These are phyloP conservation scores for Aspergillus brasiliensis DNA, from an alignment of 2,329 filamentous ascomycete species.

Conservation along the genomic window DNA sequence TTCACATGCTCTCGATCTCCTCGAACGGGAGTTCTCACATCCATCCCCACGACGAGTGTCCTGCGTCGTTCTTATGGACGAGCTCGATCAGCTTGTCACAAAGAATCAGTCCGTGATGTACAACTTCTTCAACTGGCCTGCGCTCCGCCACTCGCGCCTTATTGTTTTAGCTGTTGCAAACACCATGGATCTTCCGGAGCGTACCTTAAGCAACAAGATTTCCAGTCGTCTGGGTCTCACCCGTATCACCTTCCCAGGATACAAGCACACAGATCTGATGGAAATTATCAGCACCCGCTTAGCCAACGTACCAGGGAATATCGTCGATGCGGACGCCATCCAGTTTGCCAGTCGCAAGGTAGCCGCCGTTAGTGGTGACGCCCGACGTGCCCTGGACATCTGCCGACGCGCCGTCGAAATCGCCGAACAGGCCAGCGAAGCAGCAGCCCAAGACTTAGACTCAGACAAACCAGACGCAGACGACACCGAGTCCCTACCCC, in stretches of 20 bases:
- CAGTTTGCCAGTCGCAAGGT: constrained; percentile 97
- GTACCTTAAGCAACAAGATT: constrained; percentile 97
- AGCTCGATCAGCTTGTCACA: constrained; percentile 95
- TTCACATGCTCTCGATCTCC: constrained; percentile 82
- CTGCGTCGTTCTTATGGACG: constrained; percentile 97
- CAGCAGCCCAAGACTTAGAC: constrained; percentile 25
- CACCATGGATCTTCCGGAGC: constrained; percentile 96
- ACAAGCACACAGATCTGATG: constrained; percentile 96
- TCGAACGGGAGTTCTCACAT: constrained; percentile 90
- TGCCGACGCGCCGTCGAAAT: constrained; percentile 94
- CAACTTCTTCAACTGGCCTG: constrained; percentile 99
- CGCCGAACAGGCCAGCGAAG: constrained; percentile 71
- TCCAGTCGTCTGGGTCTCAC: constrained; percentile 88
- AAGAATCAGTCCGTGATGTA: constrained; percentile 99
- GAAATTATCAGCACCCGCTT: constrained; percentile 95
- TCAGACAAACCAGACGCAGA: constrained; percentile 24
- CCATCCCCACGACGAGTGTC: constrained; percentile 89
- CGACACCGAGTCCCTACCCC: constrained; percentile 40
- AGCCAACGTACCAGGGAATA: constrained; percentile 80
- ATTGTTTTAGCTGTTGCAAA: constrained; percentile 98
- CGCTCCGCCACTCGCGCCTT: constrained; percentile 82
- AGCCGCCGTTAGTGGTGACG: constrained; percentile 92
- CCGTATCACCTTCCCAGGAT: constrained; percentile 94
- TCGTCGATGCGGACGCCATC: constrained; percentile 89
- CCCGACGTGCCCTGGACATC: constrained; percentile 88